Evolutionary conservation across 495 filamentous ascomycete species (phyloP).

Genomic region (Neurospora discreta): DNA sequence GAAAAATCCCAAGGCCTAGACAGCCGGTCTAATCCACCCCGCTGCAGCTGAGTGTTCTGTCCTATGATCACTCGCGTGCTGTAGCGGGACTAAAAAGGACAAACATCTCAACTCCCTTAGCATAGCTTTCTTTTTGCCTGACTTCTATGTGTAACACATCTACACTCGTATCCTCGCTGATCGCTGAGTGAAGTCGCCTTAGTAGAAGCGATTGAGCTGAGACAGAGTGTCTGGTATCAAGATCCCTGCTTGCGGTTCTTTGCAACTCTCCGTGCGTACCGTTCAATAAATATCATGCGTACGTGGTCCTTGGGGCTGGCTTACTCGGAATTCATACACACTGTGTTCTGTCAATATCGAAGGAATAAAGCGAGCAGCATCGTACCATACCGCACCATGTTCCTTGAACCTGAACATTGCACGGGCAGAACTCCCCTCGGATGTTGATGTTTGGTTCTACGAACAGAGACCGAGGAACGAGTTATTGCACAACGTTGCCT

Average conservation of each 20-base stretch:
- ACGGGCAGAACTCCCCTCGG: background rate
- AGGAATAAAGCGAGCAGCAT: background rate
- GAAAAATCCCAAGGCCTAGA: constrained; percentile 47
- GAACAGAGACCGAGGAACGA: background rate
- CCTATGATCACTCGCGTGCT: constrained; percentile 26
- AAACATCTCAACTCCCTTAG: constrained; percentile 28
- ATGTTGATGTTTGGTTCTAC: background rate
- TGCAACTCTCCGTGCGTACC: background rate
- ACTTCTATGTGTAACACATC: background rate
- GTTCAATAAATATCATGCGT: background rate
- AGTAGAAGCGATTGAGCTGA: background rate
- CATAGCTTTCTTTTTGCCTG: background rate
- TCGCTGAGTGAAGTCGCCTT: background rate
- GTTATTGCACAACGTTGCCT: background rate
- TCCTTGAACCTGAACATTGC: background rate
- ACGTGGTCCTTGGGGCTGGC: background rate
- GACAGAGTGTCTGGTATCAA: background rate
- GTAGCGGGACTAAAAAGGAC: constrained; percentile 50
- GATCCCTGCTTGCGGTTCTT: background rate
- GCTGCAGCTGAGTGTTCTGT: constrained; percentile 26
- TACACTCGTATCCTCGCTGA: background rate
- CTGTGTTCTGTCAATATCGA: background rate
- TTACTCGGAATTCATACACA: background rate
- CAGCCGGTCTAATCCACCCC: constrained; percentile 53
- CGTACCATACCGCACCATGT: background rate